Percentiles rank a stretch among this genome's conserved stretches.
Evolutionary conservation across 2,329 filamentous ascomycete species (phyloP).

Genomic region (Trichoderma endophyticum): DNA sequence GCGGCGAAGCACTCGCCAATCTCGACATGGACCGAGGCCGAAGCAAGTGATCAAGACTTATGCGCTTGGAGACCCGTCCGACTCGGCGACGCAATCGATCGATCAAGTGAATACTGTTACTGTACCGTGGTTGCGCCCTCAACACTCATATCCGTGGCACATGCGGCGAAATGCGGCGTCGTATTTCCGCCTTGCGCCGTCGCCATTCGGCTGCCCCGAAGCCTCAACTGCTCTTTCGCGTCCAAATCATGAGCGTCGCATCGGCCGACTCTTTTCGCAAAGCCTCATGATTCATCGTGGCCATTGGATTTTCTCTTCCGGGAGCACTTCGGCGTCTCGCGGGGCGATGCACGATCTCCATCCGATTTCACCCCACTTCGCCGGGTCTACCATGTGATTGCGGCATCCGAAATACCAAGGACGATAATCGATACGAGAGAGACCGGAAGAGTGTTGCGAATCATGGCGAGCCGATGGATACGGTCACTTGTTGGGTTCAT

Average conservation of each 20-base stretch:
- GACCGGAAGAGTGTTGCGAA: no score
- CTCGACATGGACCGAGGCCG: not conserved
- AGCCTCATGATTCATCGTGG: not conserved
- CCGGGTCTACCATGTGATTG: not conserved
- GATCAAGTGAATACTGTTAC: not conserved
- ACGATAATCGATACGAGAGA: not conserved
- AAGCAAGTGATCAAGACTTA: not conserved
- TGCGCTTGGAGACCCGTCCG: not conserved
- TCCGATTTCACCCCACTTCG: constrained; percentile 16
- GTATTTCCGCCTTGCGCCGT: constrained; percentile 6
- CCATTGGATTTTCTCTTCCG: not conserved
- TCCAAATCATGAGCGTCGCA: not conserved
- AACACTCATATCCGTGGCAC: not conserved
- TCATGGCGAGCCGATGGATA: not conserved
- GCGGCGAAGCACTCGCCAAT: constrained; percentile 15
- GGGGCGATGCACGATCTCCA: constrained; percentile 8
- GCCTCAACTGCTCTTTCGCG: not conserved
- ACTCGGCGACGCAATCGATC: constrained; percentile 10
- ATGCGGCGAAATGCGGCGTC: constrained; percentile 15
- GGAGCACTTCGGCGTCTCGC: constrained; percentile 15
- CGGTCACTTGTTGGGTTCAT: not conserved
- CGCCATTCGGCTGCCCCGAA: not conserved
- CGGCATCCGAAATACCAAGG: not conserved
- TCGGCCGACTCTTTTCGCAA: not conserved
- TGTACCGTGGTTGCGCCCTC: not conserved